These are phyloP conservation scores for Nemania serpens DNA, from an alignment of 2,329 filamentous ascomycete genomes.

Conservation along the genomic window DNA sequence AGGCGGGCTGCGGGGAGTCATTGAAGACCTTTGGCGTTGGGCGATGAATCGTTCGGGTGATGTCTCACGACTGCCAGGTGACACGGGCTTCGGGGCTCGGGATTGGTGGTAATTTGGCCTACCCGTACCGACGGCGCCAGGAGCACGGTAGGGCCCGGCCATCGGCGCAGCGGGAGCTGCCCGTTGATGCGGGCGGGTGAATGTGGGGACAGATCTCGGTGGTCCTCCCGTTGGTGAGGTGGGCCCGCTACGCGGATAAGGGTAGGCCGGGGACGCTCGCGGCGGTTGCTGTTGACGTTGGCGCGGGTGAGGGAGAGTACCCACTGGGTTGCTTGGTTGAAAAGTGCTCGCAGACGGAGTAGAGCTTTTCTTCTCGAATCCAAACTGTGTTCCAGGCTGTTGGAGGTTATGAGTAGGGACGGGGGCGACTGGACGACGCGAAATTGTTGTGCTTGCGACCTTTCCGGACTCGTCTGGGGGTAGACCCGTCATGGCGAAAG, in stretches of 20 bases:
- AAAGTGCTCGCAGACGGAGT: constrained; percentile 16
- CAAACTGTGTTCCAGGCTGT: constrained; percentile 22
- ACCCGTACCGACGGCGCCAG: not conserved
- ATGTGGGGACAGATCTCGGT: constrained; percentile 7
- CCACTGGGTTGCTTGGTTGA: constrained; percentile 17
- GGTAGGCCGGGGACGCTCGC: not conserved
- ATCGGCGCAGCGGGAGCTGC: not conserved
- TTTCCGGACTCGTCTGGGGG: constrained; percentile 30
- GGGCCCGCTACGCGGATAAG: constrained; percentile 6
- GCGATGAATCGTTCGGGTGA: not conserved
- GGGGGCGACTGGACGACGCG: constrained; percentile 31
- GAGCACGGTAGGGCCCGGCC: not conserved
- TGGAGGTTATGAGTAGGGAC: constrained; percentile 16
- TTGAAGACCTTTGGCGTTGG: constrained; percentile 16
- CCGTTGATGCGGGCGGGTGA: not conserved
- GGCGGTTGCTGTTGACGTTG: constrained; percentile 10
- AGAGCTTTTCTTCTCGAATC: constrained; percentile 15
- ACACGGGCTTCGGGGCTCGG: not conserved
- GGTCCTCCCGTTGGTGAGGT: constrained; percentile 13
- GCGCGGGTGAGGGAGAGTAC: constrained; percentile 21
- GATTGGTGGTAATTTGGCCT: constrained; percentile 3
- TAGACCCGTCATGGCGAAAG: constrained; percentile 12
- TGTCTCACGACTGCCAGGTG: not conserved
- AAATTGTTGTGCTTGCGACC: constrained; percentile 24
- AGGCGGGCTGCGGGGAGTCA: constrained; percentile 5